These are phyloP conservation scores for Tolypocladium tropicale DNA, from an alignment of 2,329 filamentous ascomycete genomes.

Conservation along the genomic window DNA sequence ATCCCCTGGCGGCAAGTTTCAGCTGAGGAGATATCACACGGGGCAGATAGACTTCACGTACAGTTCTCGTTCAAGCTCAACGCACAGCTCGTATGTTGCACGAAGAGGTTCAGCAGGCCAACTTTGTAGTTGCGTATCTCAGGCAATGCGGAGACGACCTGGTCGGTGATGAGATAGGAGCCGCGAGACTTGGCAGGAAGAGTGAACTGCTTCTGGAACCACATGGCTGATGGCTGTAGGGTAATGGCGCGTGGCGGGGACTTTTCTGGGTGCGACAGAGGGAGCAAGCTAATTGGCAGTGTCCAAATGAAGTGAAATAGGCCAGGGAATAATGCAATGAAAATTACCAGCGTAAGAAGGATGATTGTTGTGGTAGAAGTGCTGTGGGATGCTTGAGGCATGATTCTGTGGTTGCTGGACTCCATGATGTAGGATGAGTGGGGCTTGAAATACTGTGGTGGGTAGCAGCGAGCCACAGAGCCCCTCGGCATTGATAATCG, in stretches of 20 bases:
- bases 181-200: slow-evolving; percentile 70
- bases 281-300: slow-evolving; percentile 32
- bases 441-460: slow-evolving; percentile 11
- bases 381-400: slow-evolving; percentile 26
- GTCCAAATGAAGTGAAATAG: slow-evolving; percentile 43
- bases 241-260: slow-evolving; percentile 17
- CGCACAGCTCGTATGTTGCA: slow-evolving; percentile 91
- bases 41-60: slow-evolving; percentile 32
- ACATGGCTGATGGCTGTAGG: slow-evolving; percentile 38
- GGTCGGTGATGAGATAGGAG: slow-evolving; percentile 80
- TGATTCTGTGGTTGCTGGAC: slow-evolving; percentile 14
- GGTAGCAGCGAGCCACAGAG: background rate
- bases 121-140: slow-evolving; percentile 78
- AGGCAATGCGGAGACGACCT: slow-evolving; percentile 59
- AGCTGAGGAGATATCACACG: slow-evolving; percentile 10
- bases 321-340: slow-evolving; percentile 41
- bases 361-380: slow-evolving; percentile 29
- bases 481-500: background rate
- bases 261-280: slow-evolving; percentile 15
- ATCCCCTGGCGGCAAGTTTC: slow-evolving; percentile 38
- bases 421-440: slow-evolving; percentile 16
- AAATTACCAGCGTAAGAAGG: slow-evolving; percentile 35
- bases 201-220: slow-evolving; percentile 77
- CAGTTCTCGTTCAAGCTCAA: slow-evolving; percentile 90
- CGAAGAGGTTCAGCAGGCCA: slow-evolving; percentile 77